Evolutionary conservation across 345 rosid genomes (phyloP).

Genomic region (Aquilaria malaccensis): DNA sequence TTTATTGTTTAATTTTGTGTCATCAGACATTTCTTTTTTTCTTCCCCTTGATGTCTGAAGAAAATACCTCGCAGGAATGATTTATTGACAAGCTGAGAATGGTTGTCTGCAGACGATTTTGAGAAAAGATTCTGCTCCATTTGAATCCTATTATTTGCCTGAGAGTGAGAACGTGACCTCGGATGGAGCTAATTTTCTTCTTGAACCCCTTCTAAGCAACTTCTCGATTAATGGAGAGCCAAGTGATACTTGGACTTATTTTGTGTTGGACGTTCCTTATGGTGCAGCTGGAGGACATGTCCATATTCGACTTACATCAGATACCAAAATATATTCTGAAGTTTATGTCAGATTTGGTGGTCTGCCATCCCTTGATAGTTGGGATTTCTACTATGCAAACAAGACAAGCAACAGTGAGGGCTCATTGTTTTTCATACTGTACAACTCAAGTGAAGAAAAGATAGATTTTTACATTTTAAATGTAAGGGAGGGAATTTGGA

Average conservation of each 20-base stretch:
- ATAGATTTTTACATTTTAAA: conserved; percentile 82
- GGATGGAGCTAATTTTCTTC: conserved; percentile 52
- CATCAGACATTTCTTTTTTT: conserved; percentile 1
- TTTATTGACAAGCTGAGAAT: conserved; percentile 25
- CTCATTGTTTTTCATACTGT: conserved; percentile 54
- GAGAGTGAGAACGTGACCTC: conserved; percentile 39
- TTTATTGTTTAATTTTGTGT: background rate
- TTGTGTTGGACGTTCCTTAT: conserved; percentile 60
- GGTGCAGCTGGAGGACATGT: conserved; percentile 95
- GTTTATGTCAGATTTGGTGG: conserved; percentile 77
- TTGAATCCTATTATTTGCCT: conserved; percentile 80
- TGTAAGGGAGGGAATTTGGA: conserved; percentile 89
- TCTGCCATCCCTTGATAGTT: conserved; percentile 51
- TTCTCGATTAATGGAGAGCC: conserved; percentile 34
- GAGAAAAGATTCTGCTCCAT: conserved; percentile 54
- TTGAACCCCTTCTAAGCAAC: conserved; percentile 72
- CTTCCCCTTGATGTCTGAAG: conserved; percentile 20
- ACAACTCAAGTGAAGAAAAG: conserved; percentile 67
- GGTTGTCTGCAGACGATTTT: conserved; percentile 67
- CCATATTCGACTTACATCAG: conserved; percentile 57
- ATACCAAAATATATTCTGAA: conserved; percentile 46
- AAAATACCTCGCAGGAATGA: conserved; percentile 12
- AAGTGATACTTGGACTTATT: conserved; percentile 67
- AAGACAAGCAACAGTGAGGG: conserved; percentile 38
- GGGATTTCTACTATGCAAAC: conserved; percentile 84